Evolutionary conservation across 2,329 filamentous ascomycete genomes (phyloP), one percentile per base, ranked within the genome.

Genomic region (Ceratocystiopsis sp.): DNA sequence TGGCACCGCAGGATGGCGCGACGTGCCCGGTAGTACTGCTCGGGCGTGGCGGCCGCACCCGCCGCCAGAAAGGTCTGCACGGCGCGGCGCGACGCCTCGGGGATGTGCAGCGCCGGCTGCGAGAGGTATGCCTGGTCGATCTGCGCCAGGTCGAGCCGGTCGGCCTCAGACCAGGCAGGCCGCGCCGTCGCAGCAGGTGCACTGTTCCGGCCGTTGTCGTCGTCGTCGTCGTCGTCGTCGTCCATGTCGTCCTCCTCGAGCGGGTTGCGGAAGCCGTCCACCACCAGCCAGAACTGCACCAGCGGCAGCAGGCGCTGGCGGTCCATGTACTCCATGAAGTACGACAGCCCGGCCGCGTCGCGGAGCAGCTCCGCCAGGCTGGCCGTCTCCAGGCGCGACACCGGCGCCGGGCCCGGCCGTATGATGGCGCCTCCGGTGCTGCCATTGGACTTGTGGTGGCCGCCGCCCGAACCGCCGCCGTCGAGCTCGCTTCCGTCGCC

Each of bases 291-390:
- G 59, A 96, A 98, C 55, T 98, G 91, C 7, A 98, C 87, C 39
- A 95, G 65, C 14, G 82, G 73, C 80, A 96, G 89, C 21, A 89
- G 68, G 15, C 73, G 71, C 56, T 87, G 82, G 37, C 91, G 78
- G 57, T 98, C 91, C 91, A 98, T 98, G 55, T 86, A 96, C 57
- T 98, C 91, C 91, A 98, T 98, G 63, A 98, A 96, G 57, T 94
- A 98, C 3, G 91, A 96, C 10, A 98, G 68, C 0, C 85, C 89
- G 1, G 89, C 82, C 3, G 91, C 75, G 59, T 93, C 86, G 51
- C 87, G 81, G 45, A 98, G 68, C n/a, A 98, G 69, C 50, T 96
- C 86, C 13, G 79, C 74, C 2, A 96, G 66, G 1, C 83, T 78
- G 9, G 80, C 80, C 52, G 82, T 81, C 49, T 86, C 79, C 35